Evolutionary conservation across 2,329 filamentous ascomycete genomes (phyloP), one percentile per base, ranked within the genome.

Genomic region (Pyricularia grisea): DNA sequence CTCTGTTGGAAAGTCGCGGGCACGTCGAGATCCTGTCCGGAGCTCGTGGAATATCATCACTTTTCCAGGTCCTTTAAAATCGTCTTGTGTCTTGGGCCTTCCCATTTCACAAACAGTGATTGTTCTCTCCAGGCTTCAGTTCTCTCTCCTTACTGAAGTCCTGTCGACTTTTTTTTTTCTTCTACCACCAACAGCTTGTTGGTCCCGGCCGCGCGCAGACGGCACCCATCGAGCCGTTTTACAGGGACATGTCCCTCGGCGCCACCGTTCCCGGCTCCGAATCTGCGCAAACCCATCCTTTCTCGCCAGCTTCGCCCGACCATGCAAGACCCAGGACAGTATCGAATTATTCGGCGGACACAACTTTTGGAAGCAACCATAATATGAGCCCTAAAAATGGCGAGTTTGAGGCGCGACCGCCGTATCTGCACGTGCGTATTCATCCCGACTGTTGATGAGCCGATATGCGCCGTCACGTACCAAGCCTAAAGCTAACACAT

Each of bases 341-440:
- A 61, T 33, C 27, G 25, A 11, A 28, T 33, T 67, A 33, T 58
- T 58, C 20, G 73, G 74, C 74, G 73, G 70, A 70, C 69, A 70
- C 66, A 69, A 70, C 63, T 66, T 60, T 70, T 68, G 71, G 69
- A 72, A 61, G 66, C 27, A 50, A 67, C 55, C 66, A 76, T 72
- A 78, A 79, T 77, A 82, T 79, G 75, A 77, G 74, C 69, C 71
- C 73, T 68, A 74, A 78, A 72, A 77, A 80, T 75, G 81, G 81
- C 72, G 85, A 87, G 71, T 77, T 83, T 71, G 85, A 87, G 77
- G 81, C 80, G 73, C 84, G 88, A 72, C 87, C 88, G 72, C 87
- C 87, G 69, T 89, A 88, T 76, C 75, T 88, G 73, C 85, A 90
- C 80, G 88, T 90, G 79, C 78, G 71, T 42, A 60, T n/a, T 17